Evolutionary conservation across 192 early-diverging fungal species (phyloP), one percentile per base, ranked within the genome.

Genomic region (Backusella macrospora): DNA sequence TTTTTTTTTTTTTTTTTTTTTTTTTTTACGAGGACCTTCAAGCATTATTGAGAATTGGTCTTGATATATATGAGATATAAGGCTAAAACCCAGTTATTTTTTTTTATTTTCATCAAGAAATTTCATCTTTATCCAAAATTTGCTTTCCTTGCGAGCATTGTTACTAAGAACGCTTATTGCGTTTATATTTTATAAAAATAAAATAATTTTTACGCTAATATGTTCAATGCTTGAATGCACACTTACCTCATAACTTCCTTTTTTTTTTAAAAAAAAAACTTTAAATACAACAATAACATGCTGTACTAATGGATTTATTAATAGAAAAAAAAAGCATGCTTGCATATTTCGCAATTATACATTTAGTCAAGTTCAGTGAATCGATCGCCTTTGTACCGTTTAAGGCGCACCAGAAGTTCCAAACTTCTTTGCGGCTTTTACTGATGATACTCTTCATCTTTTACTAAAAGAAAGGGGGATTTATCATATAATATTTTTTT

Each of bases 281-380:
- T 91, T 90, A 81, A 96, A 84, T 1, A 95, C 95, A 1, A 92
- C 95, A 21, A 90, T 91, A 45, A 96, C 96, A 73, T 96, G 90
- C 75, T 85, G 81, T 16, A 92, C 92, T 69, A 92, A 87, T 52
- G 87, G 83, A 76, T 83, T 91, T 62, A 93, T 87, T 62, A 90
- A 78, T 79, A 92, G 95, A 48, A 89, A 86, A 81, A 92, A 98
- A 78, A 98, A 98, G 89, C 98, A 99, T n/a, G 78, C 92, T 95
- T 67, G 98, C 96, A 75, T 93, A 93, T 75, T 96, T 88, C 37
- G 95, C 93, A 16, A 96, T 92, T 88, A 84, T 98, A 99, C 67
- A 93, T 92, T 63, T 92, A 86, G 68, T 96, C 94, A 76, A 95
- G 93, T 91, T 92, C 52, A 97, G 86, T 91, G 95, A 99, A 86